Conservation (phyloP, 495 filamentous ascomycete species). For the Aspergillus nidulans region DNA sequence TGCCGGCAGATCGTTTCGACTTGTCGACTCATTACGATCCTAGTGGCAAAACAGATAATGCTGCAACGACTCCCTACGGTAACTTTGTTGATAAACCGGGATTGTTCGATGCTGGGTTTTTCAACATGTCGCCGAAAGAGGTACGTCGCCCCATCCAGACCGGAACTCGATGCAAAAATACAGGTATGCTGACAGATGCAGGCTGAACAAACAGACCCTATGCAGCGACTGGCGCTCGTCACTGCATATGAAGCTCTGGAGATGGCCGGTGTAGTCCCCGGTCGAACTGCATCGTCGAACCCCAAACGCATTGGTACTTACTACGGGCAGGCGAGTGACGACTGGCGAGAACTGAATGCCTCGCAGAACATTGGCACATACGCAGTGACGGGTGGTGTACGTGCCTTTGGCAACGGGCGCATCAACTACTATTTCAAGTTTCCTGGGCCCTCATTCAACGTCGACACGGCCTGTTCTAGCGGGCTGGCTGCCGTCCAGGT, state of each 20-base stretch:
- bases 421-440: constrained; percentile 69
- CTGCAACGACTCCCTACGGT: constrained; percentile 32
- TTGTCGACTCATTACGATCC: constrained; percentile 39
- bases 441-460: constrained; percentile 63
- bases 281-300: constrained; percentile 21
- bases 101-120: constrained; percentile 32
- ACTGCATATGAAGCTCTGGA: constrained; percentile 40
- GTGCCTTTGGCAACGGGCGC: constrained; percentile 37
- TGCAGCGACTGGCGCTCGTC: constrained; percentile 28
- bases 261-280: constrained; percentile 24
- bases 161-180: not conserved
- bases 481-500: constrained; percentile 46
- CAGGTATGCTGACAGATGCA: not conserved
- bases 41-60: constrained; percentile 32
- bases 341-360: constrained; percentile 28
- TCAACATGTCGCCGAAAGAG: constrained; percentile 29
- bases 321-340: constrained; percentile 33
- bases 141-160: not conserved
- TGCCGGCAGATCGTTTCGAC: constrained; percentile 43
- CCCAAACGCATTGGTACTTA: constrained; percentile 28
- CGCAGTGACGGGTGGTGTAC: constrained; percentile 22
- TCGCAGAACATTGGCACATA: constrained; percentile 27
- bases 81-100: constrained; percentile 32
- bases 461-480: constrained; percentile 78
- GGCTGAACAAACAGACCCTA: constrained; percentile 23